Evolutionary conservation across 2,329 filamentous ascomycete species (phyloP).

Genomic region (Colletotrichum aenigma): DNA sequence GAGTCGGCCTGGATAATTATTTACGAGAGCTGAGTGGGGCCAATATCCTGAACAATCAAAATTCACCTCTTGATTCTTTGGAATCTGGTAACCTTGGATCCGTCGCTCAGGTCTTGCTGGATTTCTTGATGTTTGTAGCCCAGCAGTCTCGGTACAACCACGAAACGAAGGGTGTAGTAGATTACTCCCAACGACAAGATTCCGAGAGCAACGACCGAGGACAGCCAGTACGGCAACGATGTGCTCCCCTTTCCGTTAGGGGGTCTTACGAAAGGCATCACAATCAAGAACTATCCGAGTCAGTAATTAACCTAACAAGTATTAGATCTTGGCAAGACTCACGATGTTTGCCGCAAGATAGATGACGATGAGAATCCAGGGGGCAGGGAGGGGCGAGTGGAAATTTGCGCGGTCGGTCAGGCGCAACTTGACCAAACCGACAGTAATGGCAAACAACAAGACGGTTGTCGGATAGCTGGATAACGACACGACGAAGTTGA

Average conservation of each 20-base stretch:
- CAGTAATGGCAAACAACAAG: constrained; percentile 19
- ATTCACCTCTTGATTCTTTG: neutral
- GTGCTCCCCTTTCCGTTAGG: constrained; percentile 12
- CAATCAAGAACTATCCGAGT: neutral
- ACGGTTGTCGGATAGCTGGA: constrained; percentile 24
- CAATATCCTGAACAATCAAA: neutral
- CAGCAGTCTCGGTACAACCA: neutral
- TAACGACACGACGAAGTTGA: constrained; percentile 25
- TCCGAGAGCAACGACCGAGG: constrained; percentile 3
- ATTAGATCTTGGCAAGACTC: neutral
- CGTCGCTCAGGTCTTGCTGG: constrained; percentile 12
- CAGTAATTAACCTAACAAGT: neutral
- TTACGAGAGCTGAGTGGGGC: neutral
- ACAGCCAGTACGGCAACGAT: constrained; percentile 14
- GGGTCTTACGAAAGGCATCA: constrained; percentile 12
- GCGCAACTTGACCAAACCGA: constrained; percentile 25
- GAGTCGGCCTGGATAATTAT: neutral
- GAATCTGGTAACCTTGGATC: constrained; percentile 11
- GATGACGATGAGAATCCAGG: constrained; percentile 20
- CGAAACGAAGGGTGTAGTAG: constrained; percentile 1
- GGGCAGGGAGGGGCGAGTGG: constrained; percentile 19
- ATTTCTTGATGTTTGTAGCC: constrained; percentile 1
- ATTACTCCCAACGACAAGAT: constrained; percentile 6
- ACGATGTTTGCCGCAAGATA: constrained; percentile 10
- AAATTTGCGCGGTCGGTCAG: constrained; percentile 21